Conservation (phyloP, 208 protist genomes). For the Acanthamoeba triangularis region DNA sequence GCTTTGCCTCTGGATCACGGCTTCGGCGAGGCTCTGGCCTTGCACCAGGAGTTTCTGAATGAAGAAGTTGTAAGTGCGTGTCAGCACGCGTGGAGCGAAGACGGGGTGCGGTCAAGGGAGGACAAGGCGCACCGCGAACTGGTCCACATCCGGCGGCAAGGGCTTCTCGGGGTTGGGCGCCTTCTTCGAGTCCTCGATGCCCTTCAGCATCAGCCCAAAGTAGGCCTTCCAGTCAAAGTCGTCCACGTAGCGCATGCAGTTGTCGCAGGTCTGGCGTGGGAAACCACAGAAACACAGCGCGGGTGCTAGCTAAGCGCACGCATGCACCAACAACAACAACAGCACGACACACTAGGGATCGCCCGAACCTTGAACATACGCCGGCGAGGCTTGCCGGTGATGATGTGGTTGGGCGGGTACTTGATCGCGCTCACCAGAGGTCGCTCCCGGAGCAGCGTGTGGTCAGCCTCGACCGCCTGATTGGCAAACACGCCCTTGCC, state of each 20-base stretch:
- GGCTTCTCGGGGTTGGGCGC: not conserved
- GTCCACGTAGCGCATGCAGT: conserved; percentile 46
- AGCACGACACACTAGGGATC: too few species aligned
- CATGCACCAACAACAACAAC: too few species aligned
- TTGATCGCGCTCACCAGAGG: conserved; percentile 29
- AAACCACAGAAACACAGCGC: not conserved
- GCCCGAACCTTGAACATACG: not conserved
- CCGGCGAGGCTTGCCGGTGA: not conserved
- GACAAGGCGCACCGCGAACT: not conserved
- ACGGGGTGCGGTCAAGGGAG: not conserved
- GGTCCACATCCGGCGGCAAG: not conserved
- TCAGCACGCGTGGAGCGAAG: not conserved
- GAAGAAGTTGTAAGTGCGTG: not conserved
- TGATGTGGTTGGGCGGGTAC: not conserved
- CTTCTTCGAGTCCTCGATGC: not conserved
- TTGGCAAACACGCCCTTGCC: conserved; percentile 13
- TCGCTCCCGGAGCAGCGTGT: not conserved
- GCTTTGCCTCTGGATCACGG: not conserved
- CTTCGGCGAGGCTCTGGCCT: not conserved
- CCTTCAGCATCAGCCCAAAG: conserved; percentile 35
- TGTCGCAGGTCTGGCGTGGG: not conserved
- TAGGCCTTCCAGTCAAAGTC: conserved; percentile 51
- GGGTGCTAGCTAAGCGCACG: too few species aligned
- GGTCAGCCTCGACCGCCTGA: not conserved
- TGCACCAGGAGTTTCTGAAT: not conserved